These are phyloP conservation scores for Capsella rubella DNA, from an alignment of 441 rosid genomes.

Conservation along the genomic window DNA sequence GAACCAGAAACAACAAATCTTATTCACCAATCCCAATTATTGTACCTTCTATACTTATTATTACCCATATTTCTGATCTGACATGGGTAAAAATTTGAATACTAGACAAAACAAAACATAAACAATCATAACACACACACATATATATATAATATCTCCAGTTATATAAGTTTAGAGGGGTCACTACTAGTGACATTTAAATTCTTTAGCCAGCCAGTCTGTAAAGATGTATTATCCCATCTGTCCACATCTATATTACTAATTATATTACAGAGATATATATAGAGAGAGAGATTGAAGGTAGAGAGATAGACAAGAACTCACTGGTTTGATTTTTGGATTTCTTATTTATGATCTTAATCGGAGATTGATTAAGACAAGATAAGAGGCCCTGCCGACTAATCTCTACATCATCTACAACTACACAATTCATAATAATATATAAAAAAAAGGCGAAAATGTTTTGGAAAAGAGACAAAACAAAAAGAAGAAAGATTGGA, in stretches of 20 bases:
- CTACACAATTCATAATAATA: slow-evolving; percentile 40
- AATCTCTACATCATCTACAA: slow-evolving; percentile 45
- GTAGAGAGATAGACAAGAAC: slow-evolving; percentile 28
- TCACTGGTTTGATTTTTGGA: slow-evolving; percentile 23
- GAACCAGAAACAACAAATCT: slow-evolving; percentile 34
- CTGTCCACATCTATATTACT: slow-evolving; percentile 27
- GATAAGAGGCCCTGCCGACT: slow-evolving; percentile 41
- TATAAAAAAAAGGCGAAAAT: neutral
- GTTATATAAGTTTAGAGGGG: neutral
- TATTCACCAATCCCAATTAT: slow-evolving; percentile 37
- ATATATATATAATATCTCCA: neutral
- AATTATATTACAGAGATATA: neutral
- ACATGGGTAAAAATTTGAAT: slow-evolving; percentile 26
- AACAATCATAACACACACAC: slow-evolving; percentile 22
- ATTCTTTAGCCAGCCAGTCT: slow-evolving; percentile 39
- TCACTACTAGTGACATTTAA: slow-evolving; percentile 23
- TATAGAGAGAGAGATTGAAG: neutral
- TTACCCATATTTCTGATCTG: slow-evolving; percentile 31
- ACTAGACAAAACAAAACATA: slow-evolving; percentile 35
- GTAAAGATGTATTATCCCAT: slow-evolving; percentile 28
- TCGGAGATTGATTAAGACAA: slow-evolving; percentile 41
- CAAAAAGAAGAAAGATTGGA: neutral
- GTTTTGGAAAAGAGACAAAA: slow-evolving; percentile 15
- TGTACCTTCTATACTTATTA: slow-evolving; percentile 25
- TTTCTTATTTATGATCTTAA: slow-evolving; percentile 19